phyloP scores from a whole-genome alignment of 2,329 filamentous ascomycete species.

The Alternaria gaisen region DNA sequence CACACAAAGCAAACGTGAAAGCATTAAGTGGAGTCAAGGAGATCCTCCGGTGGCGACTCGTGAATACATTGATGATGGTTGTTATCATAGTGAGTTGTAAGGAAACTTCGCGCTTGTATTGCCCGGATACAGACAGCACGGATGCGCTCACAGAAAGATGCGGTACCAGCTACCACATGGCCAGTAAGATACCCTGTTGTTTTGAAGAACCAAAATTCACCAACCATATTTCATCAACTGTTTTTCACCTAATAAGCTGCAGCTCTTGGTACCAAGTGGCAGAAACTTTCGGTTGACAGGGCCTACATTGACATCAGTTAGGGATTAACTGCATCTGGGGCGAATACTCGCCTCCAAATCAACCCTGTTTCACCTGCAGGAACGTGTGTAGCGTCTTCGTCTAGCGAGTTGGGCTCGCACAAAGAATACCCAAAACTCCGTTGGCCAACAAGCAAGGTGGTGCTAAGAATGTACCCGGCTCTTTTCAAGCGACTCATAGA shows the following conservation, averaged over 20 bases:
- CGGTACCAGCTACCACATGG: neutral
- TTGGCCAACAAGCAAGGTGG: too few species aligned
- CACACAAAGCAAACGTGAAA: neutral
- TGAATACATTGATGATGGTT: too few species aligned
- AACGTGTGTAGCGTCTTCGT: too few species aligned
- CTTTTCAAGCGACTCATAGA: too few species aligned
- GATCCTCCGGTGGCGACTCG: neutral
- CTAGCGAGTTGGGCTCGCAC: too few species aligned
- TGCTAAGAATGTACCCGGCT: too few species aligned
- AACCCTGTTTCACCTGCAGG: too few species aligned
- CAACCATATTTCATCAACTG: accelerated
- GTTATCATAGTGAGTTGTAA: neutral
- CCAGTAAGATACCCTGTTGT: neutral
- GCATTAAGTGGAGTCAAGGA: neutral
- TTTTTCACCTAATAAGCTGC: neutral
- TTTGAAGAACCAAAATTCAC: neutral
- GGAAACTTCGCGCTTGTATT: neutral
- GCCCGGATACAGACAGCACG: neutral
- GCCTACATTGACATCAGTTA: neutral
- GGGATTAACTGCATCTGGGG: neutral
- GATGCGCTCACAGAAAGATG: neutral
- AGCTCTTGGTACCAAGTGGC: neutral
- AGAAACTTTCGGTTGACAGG: neutral
- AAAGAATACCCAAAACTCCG: too few species aligned
- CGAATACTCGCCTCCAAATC: neutral